Evolutionary conservation across 2,329 filamentous ascomycete genomes (phyloP), one percentile per base, ranked within the genome.

Genomic region (Colletotrichum coccodes): DNA sequence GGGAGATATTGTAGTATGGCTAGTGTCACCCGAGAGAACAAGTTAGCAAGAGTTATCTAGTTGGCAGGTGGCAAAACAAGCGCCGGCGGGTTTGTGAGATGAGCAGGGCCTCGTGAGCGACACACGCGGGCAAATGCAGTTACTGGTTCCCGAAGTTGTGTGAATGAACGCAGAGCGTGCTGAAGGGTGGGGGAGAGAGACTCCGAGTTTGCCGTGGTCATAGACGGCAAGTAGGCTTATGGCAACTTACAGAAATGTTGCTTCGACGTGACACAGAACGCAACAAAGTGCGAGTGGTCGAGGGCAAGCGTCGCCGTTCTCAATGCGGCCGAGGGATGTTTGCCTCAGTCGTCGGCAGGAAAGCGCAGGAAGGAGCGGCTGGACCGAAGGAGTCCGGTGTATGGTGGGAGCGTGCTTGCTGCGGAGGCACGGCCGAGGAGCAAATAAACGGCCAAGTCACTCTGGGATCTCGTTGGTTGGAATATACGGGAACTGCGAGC

Each of bases 1-100:
- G 21, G 23, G 21, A 9, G n/a, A 56, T 23, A 47, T 38, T 28
- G 7, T 46, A 28, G 57, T 46, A 32, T 42, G 50, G 53, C 67
- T 70, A 16, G 26, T 63, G 50, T 47, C 36, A 36, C 50, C 18
- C 44, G 16, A 52, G 46, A 38, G 36, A 54, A 50, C 50, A 46
- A 62, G 67, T 70, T 56, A 70, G 67, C 58, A 63, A 40, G 64
- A 68, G 63, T 68, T 68, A 68, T 70, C 63, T 68, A 63, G 57
- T 18, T 44, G 63, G 14, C 40, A 14, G 38, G 34, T 34, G n/a
- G 57, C 50, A 68, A 68, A 68, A 53, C 67, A 70, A 61, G 67
- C 63, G 23, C 40, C 28, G 36, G 44, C 28, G 36, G n/a, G 23
- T 47, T 46, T 44, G 67, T 70, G 18, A 63, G 64, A 63, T 64